Conservation (phyloP, 2,329 filamentous ascomycete species). For the Colletotrichum cereale region DNA sequence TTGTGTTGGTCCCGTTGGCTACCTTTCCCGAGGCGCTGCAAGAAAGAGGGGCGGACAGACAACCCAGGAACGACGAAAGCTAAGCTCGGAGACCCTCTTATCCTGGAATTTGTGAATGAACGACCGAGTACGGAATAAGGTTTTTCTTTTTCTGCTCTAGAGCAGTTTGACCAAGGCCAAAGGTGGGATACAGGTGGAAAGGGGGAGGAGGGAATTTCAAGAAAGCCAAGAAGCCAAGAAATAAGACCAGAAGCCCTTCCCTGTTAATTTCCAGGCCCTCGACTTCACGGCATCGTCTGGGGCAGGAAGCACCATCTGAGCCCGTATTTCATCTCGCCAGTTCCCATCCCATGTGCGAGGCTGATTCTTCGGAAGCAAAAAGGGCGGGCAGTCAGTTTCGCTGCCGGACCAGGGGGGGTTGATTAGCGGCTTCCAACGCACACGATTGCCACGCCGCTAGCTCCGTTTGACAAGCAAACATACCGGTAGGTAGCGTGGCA, state of each 20-base stretch:
- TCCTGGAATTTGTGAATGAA: neutral
- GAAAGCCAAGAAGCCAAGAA: neutral
- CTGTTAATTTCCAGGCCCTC: conserved; percentile 7
- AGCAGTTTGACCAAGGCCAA: neutral
- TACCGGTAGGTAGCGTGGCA: conserved; percentile 39
- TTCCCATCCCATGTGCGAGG: conserved; percentile 10
- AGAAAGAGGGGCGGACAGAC: neutral
- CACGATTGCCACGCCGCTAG: conserved; percentile 5
- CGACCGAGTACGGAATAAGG: no score
- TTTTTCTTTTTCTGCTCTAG: no score
- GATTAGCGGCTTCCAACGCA: neutral
- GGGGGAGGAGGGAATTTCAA: neutral
- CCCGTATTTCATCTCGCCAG: conserved; percentile 34
- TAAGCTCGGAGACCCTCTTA: neutral
- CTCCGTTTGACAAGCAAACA: conserved; percentile 11
- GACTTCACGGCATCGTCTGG: conserved; percentile 26
- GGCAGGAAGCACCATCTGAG: neutral
- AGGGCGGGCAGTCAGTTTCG: conserved; percentile 7
- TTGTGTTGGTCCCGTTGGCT: conserved; percentile 13
- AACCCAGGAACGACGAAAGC: conserved; percentile 7
- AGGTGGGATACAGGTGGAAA: neutral
- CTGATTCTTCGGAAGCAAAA: neutral
- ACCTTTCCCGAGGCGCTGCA: neutral
- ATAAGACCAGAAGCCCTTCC: no score
- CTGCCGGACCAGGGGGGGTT: neutral